A percentile compares a stretch with the other conserved stretches of the same genome.
Evolutionary conservation across 345 rosid genomes (phyloP).

Genomic region (Dipteronia dyeriana): DNA sequence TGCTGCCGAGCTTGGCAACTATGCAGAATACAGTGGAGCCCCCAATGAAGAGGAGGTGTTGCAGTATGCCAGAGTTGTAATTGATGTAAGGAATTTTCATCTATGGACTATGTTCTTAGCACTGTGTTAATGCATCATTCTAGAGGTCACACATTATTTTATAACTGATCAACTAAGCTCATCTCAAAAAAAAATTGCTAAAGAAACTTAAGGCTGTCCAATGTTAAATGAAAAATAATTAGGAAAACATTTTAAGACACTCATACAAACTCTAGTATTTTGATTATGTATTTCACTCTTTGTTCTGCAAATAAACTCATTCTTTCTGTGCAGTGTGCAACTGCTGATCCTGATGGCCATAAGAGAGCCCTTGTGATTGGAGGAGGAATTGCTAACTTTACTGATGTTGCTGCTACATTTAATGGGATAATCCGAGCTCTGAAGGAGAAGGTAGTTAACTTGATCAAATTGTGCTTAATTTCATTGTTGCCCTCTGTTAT

Average conservation of each 20-base stretch:
- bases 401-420: slow-evolving; percentile 95
- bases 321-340: slow-evolving; percentile 64
- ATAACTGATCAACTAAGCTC: not conserved
- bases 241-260: not conserved
- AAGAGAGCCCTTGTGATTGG: slow-evolving; percentile 92
- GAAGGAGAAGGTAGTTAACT: slow-evolving; percentile 73
- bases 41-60: slow-evolving; percentile 96
- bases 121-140: not conserved
- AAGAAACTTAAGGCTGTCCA: not conserved
- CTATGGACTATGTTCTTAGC: not conserved
- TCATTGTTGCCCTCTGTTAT: not conserved
- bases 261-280: not conserved
- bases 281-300: slow-evolving; percentile 6
- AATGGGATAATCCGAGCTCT: slow-evolving; percentile 90
- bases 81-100: slow-evolving; percentile 57
- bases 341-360: slow-evolving; percentile 82
- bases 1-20: slow-evolving; percentile 89
- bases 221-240: not conserved
- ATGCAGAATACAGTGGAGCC: slow-evolving; percentile 97
- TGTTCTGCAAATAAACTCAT: slow-evolving; percentile 10
- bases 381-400: slow-evolving; percentile 97
- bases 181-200: not conserved
- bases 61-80: slow-evolving; percentile 97
- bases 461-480: not conserved
- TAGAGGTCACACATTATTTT: not conserved